Percentiles rank a stretch among this genome's conserved stretches.
Evolutionary conservation across 139 green algal genomes (phyloP).

Genomic region (Gonium pectorale): DNA sequence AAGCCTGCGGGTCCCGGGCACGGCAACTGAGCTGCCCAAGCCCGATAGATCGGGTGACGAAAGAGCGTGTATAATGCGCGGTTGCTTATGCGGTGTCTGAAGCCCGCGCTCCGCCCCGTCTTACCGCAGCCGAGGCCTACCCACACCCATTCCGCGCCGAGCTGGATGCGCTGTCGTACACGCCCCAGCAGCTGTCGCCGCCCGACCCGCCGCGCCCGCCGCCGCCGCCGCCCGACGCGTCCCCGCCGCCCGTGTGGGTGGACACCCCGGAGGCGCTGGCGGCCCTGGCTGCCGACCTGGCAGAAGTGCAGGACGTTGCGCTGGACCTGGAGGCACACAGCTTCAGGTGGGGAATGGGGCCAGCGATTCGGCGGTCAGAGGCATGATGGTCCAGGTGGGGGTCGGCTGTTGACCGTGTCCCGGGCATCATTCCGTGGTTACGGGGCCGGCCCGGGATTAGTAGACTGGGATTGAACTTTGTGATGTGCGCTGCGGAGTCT

Average conservation of each 20-base stretch:
- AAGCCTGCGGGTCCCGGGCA: too few relatives aligned
- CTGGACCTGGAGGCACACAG: constrained; percentile 93
- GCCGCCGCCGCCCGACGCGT: constrained; percentile 53
- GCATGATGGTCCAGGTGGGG: too few relatives aligned
- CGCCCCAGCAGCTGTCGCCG: constrained; percentile 41
- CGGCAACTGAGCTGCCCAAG: too few relatives aligned
- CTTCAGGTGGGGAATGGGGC: constrained; percentile 61
- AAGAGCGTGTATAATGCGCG: too few relatives aligned
- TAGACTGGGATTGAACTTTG: too few relatives aligned
- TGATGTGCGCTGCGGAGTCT: too few relatives aligned
- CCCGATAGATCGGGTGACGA: too few relatives aligned
- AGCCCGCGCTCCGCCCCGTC: background rate
- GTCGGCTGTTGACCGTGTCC: too few relatives aligned
- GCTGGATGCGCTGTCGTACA: constrained; percentile 65
- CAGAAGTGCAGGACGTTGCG: constrained; percentile 70
- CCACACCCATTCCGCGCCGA: constrained; percentile 73
- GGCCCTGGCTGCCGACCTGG: constrained; percentile 63
- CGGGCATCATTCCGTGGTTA: too few relatives aligned
- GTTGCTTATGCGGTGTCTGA: too few relatives aligned
- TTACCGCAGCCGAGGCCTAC: background rate
- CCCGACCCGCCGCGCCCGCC: background rate
- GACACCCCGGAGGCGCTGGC: constrained; percentile 63
- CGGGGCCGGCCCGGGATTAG: too few relatives aligned
- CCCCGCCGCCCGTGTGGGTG: constrained; percentile 69
- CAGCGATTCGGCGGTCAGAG: too few relatives aligned